These are phyloP conservation scores for Amaranthus palmeri DNA, from an alignment of 148 eudicot species.

Conservation along the genomic window DNA sequence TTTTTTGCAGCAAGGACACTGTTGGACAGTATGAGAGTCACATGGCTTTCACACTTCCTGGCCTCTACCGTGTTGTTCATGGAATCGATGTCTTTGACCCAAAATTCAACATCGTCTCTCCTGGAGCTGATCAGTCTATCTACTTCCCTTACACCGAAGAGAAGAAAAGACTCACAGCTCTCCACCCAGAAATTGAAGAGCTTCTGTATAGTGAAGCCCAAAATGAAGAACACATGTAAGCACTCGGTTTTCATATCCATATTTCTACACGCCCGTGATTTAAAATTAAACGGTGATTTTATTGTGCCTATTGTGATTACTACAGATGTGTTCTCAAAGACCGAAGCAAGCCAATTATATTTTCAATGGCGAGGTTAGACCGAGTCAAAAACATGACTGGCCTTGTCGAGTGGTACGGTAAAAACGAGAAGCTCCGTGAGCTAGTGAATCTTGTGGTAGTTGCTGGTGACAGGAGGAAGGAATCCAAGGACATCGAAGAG, in stretches of 20 bases:
- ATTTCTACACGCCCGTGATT: background rate
- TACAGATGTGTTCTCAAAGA: constrained; percentile 77
- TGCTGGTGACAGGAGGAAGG: constrained; percentile 92
- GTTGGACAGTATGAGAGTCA: constrained; percentile 98
- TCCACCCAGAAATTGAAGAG: constrained; percentile 88
- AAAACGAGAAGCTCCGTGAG: constrained; percentile 62
- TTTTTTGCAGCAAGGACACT: constrained; percentile 70
- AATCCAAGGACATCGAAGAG: constrained; percentile 92
- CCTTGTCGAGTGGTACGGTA: constrained; percentile 88
- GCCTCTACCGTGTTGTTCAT: constrained; percentile 91
- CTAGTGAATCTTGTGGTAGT: constrained; percentile 95
- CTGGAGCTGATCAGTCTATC: constrained; percentile 84
- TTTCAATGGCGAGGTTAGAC: constrained; percentile 95
- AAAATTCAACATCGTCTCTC: constrained; percentile 93
- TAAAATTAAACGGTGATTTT: background rate
- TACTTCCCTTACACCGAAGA: constrained; percentile 82
- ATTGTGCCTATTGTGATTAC: background rate
- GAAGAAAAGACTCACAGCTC: constrained; percentile 65
- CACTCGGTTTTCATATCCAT: background rate
- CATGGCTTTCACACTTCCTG: constrained; percentile 84
- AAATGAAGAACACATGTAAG: constrained; percentile 84
- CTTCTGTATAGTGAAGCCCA: constrained; percentile 70
- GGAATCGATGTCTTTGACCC: constrained; percentile 96
- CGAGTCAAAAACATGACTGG: constrained; percentile 92
- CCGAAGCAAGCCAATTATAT: constrained; percentile 78